A percentile compares a stretch with the other conserved stretches of the same genome.
Evolutionary conservation across 257 asterid species (phyloP).

Genomic region (Gentiana dahurica): DNA sequence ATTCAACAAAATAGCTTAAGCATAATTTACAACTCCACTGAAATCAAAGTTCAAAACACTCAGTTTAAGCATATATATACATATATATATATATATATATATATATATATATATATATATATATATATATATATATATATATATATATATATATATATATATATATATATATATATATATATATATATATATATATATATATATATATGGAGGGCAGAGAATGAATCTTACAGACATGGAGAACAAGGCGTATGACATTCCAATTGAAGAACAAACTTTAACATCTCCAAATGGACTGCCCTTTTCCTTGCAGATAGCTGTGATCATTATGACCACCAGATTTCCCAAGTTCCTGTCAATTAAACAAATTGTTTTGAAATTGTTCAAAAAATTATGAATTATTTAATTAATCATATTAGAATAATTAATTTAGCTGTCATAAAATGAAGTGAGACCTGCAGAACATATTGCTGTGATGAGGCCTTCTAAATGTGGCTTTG

Average conservation of each 20-base stretch:
- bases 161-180: too few relatives aligned
- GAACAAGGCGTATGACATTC: conserved; percentile 72
- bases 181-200: too few relatives aligned
- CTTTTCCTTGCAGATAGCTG: conserved; percentile 66
- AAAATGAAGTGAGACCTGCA: conserved; percentile 37
- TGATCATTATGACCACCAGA: conserved; percentile 55
- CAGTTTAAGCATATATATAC: too few relatives aligned
- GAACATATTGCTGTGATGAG: conserved; percentile 66
- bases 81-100: too few relatives aligned
- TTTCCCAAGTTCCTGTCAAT: conserved; percentile 64
- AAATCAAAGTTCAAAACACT: too few relatives aligned
- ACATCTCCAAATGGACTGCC: conserved; percentile 78
- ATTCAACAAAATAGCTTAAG: too few relatives aligned
- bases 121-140: too few relatives aligned
- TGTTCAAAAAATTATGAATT: too few relatives aligned
- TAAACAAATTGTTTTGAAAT: background rate
- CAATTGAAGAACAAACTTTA: conserved; percentile 31
- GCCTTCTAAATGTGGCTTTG: conserved; percentile 55
- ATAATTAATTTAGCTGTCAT: background rate
- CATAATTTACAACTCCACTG: too few relatives aligned
- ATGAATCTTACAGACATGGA: conserved; percentile 67
- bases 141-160: too few relatives aligned
- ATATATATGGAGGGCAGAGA: background rate
- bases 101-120: too few relatives aligned
- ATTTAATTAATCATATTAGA: background rate